These are phyloP conservation scores for Mytilinidion resinicola DNA, from an alignment of 495 filamentous ascomycete species.

Conservation along the genomic window DNA sequence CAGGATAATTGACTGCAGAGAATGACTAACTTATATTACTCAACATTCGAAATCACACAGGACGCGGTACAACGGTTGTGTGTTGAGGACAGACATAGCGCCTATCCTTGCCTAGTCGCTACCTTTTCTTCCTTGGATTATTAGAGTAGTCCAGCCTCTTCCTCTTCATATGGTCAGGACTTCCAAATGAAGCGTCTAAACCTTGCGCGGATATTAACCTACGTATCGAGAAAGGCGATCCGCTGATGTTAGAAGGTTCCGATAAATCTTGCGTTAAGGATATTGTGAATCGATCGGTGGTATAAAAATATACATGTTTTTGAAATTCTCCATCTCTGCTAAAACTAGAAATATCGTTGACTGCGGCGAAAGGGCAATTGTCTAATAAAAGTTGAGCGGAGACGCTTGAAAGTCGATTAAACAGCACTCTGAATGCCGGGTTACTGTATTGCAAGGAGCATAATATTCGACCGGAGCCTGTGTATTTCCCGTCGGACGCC, in stretches of 20 bases:
- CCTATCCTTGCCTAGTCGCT: too few relatives aligned
- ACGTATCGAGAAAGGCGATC: conserved; percentile 11
- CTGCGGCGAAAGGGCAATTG: background rate
- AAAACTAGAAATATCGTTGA: conserved; percentile 5
- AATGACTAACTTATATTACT: too few relatives aligned
- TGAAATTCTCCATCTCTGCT: conserved; percentile 10
- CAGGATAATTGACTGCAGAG: too few relatives aligned
- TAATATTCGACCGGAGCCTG: conserved; percentile 7
- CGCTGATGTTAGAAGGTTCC: conserved; percentile 13
- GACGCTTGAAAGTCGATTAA: conserved; percentile 2
- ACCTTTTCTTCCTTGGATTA: background rate
- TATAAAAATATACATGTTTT: conserved; percentile 4
- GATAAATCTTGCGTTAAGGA: conserved; percentile 3
- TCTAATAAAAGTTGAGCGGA: conserved; percentile 8
- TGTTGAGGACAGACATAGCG: too few relatives aligned
- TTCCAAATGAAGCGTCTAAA: conserved; percentile 6
- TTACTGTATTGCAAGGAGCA: background rate
- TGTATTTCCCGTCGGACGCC: conserved; percentile 1
- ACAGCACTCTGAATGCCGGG: background rate
- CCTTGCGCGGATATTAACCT: conserved; percentile 3
- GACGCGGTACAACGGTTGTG: too few relatives aligned
- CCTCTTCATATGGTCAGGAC: conserved; percentile 7
- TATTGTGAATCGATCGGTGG: conserved; percentile 4
- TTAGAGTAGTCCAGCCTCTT: conserved; percentile 2
- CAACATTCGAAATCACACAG: too few relatives aligned